A percentile compares a stretch with the other conserved stretches of the same genome.
phyloP scores from a whole-genome alignment of 768 basidiomycete genomes.

The Candolleomyces eurysporus region DNA sequence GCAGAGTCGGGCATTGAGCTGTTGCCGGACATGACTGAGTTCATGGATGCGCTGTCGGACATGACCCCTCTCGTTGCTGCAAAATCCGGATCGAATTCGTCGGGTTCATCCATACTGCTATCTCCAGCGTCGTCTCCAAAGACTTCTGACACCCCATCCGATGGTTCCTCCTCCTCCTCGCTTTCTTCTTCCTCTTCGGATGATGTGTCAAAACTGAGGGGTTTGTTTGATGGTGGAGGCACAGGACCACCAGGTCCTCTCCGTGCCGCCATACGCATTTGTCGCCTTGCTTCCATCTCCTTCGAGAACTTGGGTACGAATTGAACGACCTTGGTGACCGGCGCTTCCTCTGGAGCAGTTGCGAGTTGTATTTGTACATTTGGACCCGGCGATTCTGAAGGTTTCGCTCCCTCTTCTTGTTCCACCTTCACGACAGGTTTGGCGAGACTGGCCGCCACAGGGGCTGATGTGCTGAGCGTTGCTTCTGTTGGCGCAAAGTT shows the following conservation, averaged over 20 bases:
- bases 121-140: slow-evolving; percentile 49
- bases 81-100: slow-evolving; percentile 82
- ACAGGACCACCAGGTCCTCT: slow-evolving; percentile 37
- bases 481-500: slow-evolving; percentile 33
- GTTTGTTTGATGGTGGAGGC: slow-evolving; percentile 29
- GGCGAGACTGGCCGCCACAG: slow-evolving; percentile 20
- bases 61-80: slow-evolving; percentile 54
- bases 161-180: slow-evolving; percentile 24
- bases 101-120: slow-evolving; percentile 56
- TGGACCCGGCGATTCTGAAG: slow-evolving; percentile 27
- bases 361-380: slow-evolving; percentile 41
- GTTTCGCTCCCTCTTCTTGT: slow-evolving; percentile 14
- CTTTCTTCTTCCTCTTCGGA: slow-evolving; percentile 56
- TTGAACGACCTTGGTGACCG: slow-evolving; percentile 49
- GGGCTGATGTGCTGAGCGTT: slow-evolving; percentile 26
- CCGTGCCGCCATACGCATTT: slow-evolving; percentile 64
- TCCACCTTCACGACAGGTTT: slow-evolving; percentile 26
- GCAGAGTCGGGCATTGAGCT: slow-evolving; percentile 59
- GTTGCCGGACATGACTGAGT: slow-evolving; percentile 56
- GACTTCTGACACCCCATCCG: slow-evolving; percentile 41
- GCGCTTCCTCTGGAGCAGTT: slow-evolving; percentile 39
- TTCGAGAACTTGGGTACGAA: slow-evolving; percentile 81
- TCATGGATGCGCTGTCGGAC: slow-evolving; percentile 59
- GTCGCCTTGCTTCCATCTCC: slow-evolving; percentile 81
- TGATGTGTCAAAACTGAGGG: slow-evolving; percentile 45